Conservation (phyloP, 2,329 filamentous ascomycete species). For the Tolypocladium album region DNA sequence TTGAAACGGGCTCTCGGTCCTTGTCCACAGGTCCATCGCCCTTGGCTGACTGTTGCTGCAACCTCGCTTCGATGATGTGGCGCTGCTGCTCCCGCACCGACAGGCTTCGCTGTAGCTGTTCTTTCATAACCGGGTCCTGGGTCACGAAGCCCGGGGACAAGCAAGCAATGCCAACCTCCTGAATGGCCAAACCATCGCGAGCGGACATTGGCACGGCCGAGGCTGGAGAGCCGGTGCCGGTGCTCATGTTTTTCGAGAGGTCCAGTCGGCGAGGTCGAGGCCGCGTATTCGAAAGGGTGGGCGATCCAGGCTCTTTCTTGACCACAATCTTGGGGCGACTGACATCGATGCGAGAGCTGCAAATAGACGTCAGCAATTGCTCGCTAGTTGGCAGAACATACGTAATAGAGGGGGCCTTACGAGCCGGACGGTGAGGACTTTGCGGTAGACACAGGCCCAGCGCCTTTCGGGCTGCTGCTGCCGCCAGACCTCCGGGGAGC, state of each 20-base stretch:
- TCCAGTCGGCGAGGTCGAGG: conserved; percentile 59
- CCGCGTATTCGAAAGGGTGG: conserved; percentile 61
- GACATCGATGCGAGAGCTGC: conserved; percentile 8
- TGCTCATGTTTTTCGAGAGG: conserved; percentile 53
- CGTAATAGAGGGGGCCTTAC: conserved; percentile 31
- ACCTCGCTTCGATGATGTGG: conserved; percentile 83
- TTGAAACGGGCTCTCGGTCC: conserved; percentile 33
- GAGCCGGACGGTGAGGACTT: conserved; percentile 49
- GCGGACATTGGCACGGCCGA: conserved; percentile 69
- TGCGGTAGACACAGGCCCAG: conserved; percentile 21
- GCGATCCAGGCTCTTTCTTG: conserved; percentile 91
- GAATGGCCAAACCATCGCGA: conserved; percentile 70
- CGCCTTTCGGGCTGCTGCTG: conserved; percentile 43
- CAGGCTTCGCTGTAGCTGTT: conserved; percentile 88
- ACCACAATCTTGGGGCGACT: conserved; percentile 72
- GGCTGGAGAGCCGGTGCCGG: conserved; percentile 40
- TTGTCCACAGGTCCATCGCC: conserved; percentile 54
- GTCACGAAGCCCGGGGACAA: conserved; percentile 93
- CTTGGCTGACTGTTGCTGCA: conserved; percentile 79
- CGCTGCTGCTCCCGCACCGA: conserved; percentile 89
- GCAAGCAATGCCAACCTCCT: conserved; percentile 88
- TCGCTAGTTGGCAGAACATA: not conserved
- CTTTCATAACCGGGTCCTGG: conserved; percentile 91
- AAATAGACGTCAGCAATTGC: conserved; percentile 5
- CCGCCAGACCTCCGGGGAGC: conserved; percentile 35